A percentile compares a stretch with the other conserved stretches of the same genome.
Evolutionary conservation across 768 basidiomycete genomes (phyloP).

Genomic region (Suillus fuscotomentosus): DNA sequence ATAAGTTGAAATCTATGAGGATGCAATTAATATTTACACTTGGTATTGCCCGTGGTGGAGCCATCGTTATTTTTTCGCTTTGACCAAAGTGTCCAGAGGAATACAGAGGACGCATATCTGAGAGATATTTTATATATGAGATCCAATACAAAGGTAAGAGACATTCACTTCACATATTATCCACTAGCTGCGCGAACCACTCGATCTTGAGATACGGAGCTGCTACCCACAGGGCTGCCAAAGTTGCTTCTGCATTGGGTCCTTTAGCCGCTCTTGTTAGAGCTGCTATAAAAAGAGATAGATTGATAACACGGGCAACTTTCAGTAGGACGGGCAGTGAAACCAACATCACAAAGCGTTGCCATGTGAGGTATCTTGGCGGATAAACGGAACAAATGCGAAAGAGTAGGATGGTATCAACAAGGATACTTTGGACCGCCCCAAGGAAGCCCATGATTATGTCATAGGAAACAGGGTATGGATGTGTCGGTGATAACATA

Average conservation of each 20-base stretch:
- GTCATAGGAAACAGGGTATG: constrained; percentile 22
- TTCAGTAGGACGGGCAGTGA: constrained; percentile 28
- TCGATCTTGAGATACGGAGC: constrained; percentile 32
- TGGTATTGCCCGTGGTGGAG: constrained; percentile 10
- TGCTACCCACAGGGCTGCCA: constrained; percentile 19
- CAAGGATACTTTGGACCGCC: constrained; percentile 25
- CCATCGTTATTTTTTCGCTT: constrained; percentile 11
- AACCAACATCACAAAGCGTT: constrained; percentile 17
- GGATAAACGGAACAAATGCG: constrained; percentile 30
- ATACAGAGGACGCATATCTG: constrained; percentile 26
- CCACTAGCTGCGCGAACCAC: constrained; percentile 29
- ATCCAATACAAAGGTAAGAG: not conserved
- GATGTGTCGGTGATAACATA: constrained; percentile 21
- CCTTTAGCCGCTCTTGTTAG: constrained; percentile 20
- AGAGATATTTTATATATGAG: not conserved
- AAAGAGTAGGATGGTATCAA: constrained; percentile 27
- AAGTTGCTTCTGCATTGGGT: constrained; percentile 13
- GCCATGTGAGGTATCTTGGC: constrained; percentile 10
- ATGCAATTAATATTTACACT: constrained; percentile 16
- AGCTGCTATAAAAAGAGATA: constrained; percentile 26
- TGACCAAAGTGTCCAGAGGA: constrained; percentile 27
- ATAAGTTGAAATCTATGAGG: not conserved
- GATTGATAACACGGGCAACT: constrained; percentile 24
- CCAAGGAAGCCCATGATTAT: constrained; percentile 32
- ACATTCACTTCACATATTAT: constrained; percentile 24